A percentile compares a stretch with the other conserved stretches of the same genome.
Evolutionary conservation across 2,329 filamentous ascomycete species (phyloP).

Genomic region (Colletotrichum sp.): DNA sequence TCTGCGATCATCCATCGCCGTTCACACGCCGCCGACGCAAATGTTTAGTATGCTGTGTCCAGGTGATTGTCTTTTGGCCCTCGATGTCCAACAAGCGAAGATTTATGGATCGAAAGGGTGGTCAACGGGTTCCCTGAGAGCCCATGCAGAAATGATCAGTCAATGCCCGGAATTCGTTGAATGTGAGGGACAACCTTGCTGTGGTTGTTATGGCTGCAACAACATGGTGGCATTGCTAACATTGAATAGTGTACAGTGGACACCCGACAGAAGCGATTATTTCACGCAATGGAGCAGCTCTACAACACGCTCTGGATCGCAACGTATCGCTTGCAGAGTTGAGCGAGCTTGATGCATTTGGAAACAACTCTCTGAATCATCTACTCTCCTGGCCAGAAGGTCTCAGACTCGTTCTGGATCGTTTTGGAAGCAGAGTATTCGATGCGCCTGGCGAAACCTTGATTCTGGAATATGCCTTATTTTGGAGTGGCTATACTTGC

Average conservation of each 20-base stretch:
- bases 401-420: not conserved
- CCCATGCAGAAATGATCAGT: too few species aligned
- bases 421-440: not conserved
- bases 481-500: not conserved
- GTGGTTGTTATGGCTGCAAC: too few species aligned
- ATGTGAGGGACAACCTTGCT: too few species aligned
- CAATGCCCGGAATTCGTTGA: not conserved
- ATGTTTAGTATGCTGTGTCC: too few species aligned
- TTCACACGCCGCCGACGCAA: too few species aligned
- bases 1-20: too few species aligned
- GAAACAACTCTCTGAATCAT: not conserved
- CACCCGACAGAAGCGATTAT: not conserved
- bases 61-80: too few species aligned
- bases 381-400: not conserved
- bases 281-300: not conserved
- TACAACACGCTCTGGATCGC: not conserved
- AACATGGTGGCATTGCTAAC: too few species aligned
- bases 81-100: too few species aligned
- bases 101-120: too few species aligned
- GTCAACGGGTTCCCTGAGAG: too few species aligned
- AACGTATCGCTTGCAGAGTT: not conserved
- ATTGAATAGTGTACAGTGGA: not conserved
- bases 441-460: not conserved
- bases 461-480: not conserved
- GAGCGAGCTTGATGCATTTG: not conserved